Conservation (phyloP, 169 alveolate species). For the Cryptosporidium xiaoi region DNA sequence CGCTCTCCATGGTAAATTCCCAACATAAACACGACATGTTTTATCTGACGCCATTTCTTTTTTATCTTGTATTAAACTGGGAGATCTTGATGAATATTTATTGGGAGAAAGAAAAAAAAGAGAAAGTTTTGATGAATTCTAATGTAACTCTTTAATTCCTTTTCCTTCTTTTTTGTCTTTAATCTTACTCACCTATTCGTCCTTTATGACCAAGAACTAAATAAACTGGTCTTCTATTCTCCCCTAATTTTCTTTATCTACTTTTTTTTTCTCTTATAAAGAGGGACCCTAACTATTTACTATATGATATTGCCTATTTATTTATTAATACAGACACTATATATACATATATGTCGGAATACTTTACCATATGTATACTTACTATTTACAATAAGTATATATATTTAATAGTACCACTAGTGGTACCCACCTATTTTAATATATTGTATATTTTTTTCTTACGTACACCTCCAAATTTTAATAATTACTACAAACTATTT, state of each 20-base stretch:
- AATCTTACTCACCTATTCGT: background rate
- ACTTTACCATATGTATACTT: too few species aligned
- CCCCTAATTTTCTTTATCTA: background rate
- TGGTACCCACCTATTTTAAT: background rate
- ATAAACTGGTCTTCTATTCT: constrained; percentile 17
- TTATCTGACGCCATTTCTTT: constrained; percentile 76
- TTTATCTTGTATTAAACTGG: background rate
- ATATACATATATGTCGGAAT: too few species aligned
- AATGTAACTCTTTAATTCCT: constrained; percentile 8
- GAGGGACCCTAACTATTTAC: too few species aligned
- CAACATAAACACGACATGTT: constrained; percentile 90
- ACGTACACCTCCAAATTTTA: constrained; percentile 29
- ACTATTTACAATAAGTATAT: background rate
- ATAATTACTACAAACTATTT: background rate
- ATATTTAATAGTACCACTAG: background rate
- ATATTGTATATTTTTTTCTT: constrained; percentile 9
- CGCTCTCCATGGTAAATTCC: constrained; percentile 91
- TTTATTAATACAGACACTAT: too few species aligned
- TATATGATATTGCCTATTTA: too few species aligned
- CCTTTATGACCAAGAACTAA: background rate
- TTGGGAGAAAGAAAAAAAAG: constrained; percentile 48
- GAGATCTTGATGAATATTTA: background rate
- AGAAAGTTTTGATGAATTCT: background rate
- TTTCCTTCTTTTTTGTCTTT: constrained; percentile 49
- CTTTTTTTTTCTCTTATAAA: too few species aligned